Base-by-base conservation (phyloP, 2,329 filamentous ascomycete genomes). In the Didymellaceae sp. region DNA sequence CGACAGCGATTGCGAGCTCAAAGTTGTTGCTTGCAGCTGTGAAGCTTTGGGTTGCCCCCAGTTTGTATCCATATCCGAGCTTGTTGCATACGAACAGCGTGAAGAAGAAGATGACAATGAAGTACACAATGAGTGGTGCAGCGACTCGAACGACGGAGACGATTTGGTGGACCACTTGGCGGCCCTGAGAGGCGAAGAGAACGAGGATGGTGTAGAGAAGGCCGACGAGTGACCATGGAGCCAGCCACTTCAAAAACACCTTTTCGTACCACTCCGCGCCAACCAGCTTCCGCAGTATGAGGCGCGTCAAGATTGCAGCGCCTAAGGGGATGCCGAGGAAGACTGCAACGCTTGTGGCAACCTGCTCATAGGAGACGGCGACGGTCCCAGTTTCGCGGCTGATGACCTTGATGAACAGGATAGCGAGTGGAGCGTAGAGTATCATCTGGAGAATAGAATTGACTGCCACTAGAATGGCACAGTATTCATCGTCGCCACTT, bases 21-120 rank as follows among this genome's bases (percentile, higher is more conserved):
- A 40, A 40, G 35, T 39, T 39, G 35, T 39, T 39, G 35, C 35
- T 39, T 39, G 35, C 35, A 26, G 35, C 35, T 39, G 35, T 39
- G 22, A 39, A 39, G 35, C 35, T 39, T 39, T 39, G 35, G 22
- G 22, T 39, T 39, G 35, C 35, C 22, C 35, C 35, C 22, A 39
- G 11, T 9, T 39, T 39, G 35, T 39, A 39, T 39, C 22, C 35
- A 39, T 39, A 39, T 39, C 35, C 35, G n/a, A 39, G 35, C 35
- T 39, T 39, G 35, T 39, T 39, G 35, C 35, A 39, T 28, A 39
- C 35, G 22, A 39, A 39, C 35, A 39, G 35, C 22, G 22, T 39
- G 35, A 39, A 39, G 22, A 26, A 39, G 35, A 39, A 39, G 22
- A 39, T 39, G 22, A 39, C 35, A 39, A 39, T 28, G n/a, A 39